Base-by-base conservation (phyloP, 1,284 basidiomycete species). In the Pseudomicrostroma phylloplanum region DNA sequence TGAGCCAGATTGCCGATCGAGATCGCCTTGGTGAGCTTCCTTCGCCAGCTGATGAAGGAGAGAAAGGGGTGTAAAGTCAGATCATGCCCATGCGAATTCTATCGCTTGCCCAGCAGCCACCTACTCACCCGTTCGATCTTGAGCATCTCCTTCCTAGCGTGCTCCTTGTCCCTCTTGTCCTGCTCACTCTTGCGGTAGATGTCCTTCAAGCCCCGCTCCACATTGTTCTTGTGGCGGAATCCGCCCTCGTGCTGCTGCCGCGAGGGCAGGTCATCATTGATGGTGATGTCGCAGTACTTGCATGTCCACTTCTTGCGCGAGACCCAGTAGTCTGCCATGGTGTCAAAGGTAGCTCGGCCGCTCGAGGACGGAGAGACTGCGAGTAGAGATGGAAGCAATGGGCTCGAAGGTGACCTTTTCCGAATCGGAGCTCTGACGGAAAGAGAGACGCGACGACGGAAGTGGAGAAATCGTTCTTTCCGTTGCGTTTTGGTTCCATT, bases 131-230 rank as follows among this genome's bases (percentile, higher is more conserved):
- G 85, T 71, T 96, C 90, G 63, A 98, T 88, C 61, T 87, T 82
- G 13, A 83, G 87, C 84, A 97, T 90, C 77, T 96, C 90, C 66
- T 86, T 82, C 71, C 86, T 88, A 81, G 93, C 91, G 73, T 91
- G 88, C 60, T 89, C 90, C 55, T 84, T 83, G 70, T 96, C 92
- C 79, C 88, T 87, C 82, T 90, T 90, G 60, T 86, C 86, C 81
- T 88, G 87, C 81, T 92, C 90, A 4, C 92, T 89, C n/a, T 86
- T 83, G 82, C 94, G 94, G 84, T 98, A 98, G 36, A 97, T 85
- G 49, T 89, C 86, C 49, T 91, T 84, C 59, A 98, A 89, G 80
- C 89, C 94, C 9, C 92, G 85, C 76, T 96, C 92, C 66, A 90
- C 87, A 79, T 91, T 96, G 56, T 92, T 92, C 79, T 96, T 90